Percentiles rank a stretch among this genome's conserved stretches.
Evolutionary conservation across 345 rosid species (phyloP).

Genomic region (Ceriops decandra): DNA sequence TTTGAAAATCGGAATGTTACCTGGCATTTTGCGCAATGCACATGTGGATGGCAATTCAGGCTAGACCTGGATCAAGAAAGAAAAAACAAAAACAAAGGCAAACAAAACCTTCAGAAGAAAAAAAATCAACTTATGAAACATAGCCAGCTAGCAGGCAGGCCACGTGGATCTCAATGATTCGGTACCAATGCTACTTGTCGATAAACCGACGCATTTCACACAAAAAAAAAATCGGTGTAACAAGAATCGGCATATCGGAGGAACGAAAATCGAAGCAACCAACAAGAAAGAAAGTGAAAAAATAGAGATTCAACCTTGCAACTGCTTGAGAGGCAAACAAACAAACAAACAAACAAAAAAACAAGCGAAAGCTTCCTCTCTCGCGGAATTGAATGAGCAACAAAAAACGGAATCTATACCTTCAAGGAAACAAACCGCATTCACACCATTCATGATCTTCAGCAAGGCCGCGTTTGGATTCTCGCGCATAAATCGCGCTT

Average conservation of each 20-base stretch:
- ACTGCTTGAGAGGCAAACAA: background rate
- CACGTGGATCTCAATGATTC: constrained; percentile 21
- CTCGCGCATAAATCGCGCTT: background rate
- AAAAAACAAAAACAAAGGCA: background rate
- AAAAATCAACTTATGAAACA: constrained; percentile 3
- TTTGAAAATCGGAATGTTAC: constrained; percentile 25
- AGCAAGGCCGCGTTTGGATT: background rate
- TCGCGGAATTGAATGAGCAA: background rate
- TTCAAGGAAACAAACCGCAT: constrained; percentile 10
- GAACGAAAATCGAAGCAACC: constrained; percentile 14
- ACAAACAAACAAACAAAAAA: background rate
- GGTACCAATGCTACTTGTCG: background rate
- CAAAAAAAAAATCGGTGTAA: constrained; percentile 7
- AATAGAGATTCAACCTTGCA: constrained; percentile 10
- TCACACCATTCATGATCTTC: constrained; percentile 17
- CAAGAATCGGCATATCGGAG: constrained; percentile 9
- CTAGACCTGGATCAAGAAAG: constrained; percentile 26
- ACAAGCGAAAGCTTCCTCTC: background rate
- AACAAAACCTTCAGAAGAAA: constrained; percentile 11
- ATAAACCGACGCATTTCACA: constrained; percentile 9
- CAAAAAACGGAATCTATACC: constrained; percentile 10
- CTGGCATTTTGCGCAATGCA: constrained; percentile 41
- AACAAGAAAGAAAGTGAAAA: background rate
- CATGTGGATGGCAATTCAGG: constrained; percentile 9
- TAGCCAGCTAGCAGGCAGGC: constrained; percentile 5